Base-by-base conservation (phyloP, 108 stramenopile genomes). In the Skeletonema grethae region DNA sequence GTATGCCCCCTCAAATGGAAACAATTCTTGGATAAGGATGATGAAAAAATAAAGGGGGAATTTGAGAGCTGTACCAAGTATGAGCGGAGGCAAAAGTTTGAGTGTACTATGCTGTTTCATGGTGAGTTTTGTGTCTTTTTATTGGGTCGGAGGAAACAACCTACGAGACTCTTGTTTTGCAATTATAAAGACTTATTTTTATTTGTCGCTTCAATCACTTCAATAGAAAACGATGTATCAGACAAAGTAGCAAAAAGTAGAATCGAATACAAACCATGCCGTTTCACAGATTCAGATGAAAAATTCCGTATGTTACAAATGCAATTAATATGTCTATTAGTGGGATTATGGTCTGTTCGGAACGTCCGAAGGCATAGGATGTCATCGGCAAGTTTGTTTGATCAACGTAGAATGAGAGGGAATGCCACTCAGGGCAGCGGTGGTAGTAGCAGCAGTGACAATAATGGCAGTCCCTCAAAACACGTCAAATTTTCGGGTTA, bases 331-430 rank as follows among this genome's bases (percentile, higher is more conserved):
- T 79, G 77, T 57, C 70, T 79, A 1, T 7, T 79, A 15, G 31
- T 72, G 30, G 77, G 77, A 35, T n/a, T 72, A 24, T 79, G 65
- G 55, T 67, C 70, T 1, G 34, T 79, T 20, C 77, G 77, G 6
- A 72, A 61, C 32, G 77, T 79, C 25, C 64, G 69, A 32, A 60
- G 66, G 43, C 64, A 65, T 24, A 79, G 62, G 35, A 65, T 67
- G 24, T 32, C 56, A 62, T 72, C 77, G n/a, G 77, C 77, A 30
- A 72, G 70, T 63, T 67, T 79, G 35, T 79, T 79, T 36, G 77
- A 79, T 72, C 70, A 61, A n/a, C 77, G 77, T 34, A 63, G 69
- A 30, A 67, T 53, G 50, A 53, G 50, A 53, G 50, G 50, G 7
- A 53, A 53, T 53, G 7, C 7, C 8, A 53, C 6, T 63, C 77